Percentiles rank a stretch among this genome's conserved stretches.
Conservation (phyloP, 768 basidiomycete genomes). For the Tremella yokohamensis region DNA sequence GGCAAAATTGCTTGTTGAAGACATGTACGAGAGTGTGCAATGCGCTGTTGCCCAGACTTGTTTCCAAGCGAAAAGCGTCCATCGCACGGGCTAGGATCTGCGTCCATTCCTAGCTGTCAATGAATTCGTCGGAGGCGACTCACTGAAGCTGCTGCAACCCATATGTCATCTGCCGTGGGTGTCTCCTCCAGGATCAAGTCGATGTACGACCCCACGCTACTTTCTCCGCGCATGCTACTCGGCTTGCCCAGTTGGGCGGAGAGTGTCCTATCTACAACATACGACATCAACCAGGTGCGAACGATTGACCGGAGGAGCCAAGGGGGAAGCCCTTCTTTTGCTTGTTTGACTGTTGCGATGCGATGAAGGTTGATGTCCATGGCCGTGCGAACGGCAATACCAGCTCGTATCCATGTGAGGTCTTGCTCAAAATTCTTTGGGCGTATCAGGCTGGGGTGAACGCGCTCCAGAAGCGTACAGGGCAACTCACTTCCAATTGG, state of each 20-base stretch:
- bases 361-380: constrained; percentile 43
- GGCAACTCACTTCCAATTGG: constrained; percentile 35
- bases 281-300: constrained; percentile 33
- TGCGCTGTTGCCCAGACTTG: not conserved
- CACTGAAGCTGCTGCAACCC: constrained; percentile 24
- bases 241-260: constrained; percentile 36
- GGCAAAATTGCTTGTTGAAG: constrained; percentile 23
- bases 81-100: constrained; percentile 28
- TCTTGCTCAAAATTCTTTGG: constrained; percentile 41
- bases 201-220: constrained; percentile 18
- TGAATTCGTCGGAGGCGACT: constrained; percentile 1
- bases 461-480: not conserved
- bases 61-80: constrained; percentile 20
- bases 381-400: constrained; percentile 30
- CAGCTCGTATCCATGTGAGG: constrained; percentile 34
- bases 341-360: constrained; percentile 23
- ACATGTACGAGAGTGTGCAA: constrained; percentile 15
- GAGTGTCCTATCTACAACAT: constrained; percentile 29
- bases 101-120: constrained; percentile 35
- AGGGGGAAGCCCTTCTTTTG: constrained; percentile 21
- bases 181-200: constrained; percentile 7
- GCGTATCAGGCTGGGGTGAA: constrained; percentile 22
- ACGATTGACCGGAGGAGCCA: constrained; percentile 28
- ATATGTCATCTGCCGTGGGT: constrained; percentile 21
- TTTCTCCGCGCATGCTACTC: constrained; percentile 22